A percentile compares a stretch with the other conserved stretches of the same genome.
Conservation (phyloP, 495 filamentous ascomycete genomes). For the Hypoxylon lienhwacheense region DNA sequence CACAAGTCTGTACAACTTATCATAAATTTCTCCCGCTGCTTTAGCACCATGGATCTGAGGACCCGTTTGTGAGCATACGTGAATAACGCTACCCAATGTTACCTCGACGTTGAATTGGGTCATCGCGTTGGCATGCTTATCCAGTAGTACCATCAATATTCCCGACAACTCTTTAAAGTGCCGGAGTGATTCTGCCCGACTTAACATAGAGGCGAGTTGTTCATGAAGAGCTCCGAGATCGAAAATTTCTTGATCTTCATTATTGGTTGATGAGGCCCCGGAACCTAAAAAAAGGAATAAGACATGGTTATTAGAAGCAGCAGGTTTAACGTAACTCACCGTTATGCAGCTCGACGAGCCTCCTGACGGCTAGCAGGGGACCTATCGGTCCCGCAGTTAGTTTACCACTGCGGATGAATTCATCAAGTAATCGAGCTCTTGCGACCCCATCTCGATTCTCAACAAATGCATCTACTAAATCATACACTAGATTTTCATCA, state of each 20-base stretch:
- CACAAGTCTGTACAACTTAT: conserved; percentile 61
- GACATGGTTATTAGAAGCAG: conserved; percentile 1
- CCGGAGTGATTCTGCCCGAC: conserved; percentile 42
- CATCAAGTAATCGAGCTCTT: conserved; percentile 22
- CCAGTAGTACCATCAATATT: conserved; percentile 59
- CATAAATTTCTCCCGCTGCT: conserved; percentile 59
- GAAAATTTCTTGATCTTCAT: conserved; percentile 6
- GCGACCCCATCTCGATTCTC: conserved; percentile 8
- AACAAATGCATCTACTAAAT: conserved; percentile 34
- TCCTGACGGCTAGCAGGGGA: conserved; percentile 31
- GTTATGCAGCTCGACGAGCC: conserved; percentile 30
- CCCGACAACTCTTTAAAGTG: conserved; percentile 62
- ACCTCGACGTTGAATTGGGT: conserved; percentile 72
- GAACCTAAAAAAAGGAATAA: conserved; percentile 27
- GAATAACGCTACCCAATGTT: conserved; percentile 59
- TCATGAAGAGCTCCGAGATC: conserved; percentile 28
- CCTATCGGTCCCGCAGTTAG: conserved; percentile 28
- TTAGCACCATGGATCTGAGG: conserved; percentile 26
- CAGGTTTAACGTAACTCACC: conserved; percentile 17
- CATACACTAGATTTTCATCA: conserved; percentile 29
- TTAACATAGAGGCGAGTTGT: conserved; percentile 40
- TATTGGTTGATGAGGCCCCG: background rate
- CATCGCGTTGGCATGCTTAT: conserved; percentile 55
- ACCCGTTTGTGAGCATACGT: conserved; percentile 51
- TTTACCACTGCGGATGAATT: conserved; percentile 28